Percentiles rank a stretch among this genome's conserved stretches.
Evolutionary conservation across 1,284 basidiomycete genomes (phyloP).

Genomic region (Hymenochaete sp.): DNA sequence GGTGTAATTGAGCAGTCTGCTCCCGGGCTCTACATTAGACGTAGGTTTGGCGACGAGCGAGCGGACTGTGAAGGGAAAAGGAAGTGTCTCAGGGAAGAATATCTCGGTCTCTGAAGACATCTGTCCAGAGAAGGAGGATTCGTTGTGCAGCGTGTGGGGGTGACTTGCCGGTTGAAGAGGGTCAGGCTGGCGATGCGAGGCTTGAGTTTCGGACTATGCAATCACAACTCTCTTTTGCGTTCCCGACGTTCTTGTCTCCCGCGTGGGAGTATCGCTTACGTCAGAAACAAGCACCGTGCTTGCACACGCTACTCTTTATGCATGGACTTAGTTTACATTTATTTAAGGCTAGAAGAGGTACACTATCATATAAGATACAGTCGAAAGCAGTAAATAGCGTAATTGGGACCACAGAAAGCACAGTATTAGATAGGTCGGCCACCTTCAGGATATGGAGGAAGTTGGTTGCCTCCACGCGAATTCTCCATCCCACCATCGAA

Average conservation of each 20-base stretch:
- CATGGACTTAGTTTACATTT: no score
- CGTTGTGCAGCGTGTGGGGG: no score
- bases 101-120: conserved; percentile 39
- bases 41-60: conserved; percentile 46
- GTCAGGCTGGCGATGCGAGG: no score
- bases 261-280: no score
- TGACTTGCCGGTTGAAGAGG: no score
- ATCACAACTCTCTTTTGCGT: no score
- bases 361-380: not conserved
- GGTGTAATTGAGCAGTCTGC: conserved; percentile 72
- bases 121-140: not conserved
- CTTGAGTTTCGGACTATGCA: no score
- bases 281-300: no score
- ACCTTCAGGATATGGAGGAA: conserved; percentile 12
- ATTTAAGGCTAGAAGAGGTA: no score
- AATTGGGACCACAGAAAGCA: not conserved
- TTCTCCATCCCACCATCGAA: conserved; percentile 16
- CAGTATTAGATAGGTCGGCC: not conserved
- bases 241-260: no score
- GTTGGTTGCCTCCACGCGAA: not conserved
- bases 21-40: conserved; percentile 51
- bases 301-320: no score
- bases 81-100: conserved; percentile 59
- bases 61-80: conserved; percentile 73
- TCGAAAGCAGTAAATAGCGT: not conserved